phyloP scores from a whole-genome alignment of 768 basidiomycete genomes.

The Serendipita sp. region DNA sequence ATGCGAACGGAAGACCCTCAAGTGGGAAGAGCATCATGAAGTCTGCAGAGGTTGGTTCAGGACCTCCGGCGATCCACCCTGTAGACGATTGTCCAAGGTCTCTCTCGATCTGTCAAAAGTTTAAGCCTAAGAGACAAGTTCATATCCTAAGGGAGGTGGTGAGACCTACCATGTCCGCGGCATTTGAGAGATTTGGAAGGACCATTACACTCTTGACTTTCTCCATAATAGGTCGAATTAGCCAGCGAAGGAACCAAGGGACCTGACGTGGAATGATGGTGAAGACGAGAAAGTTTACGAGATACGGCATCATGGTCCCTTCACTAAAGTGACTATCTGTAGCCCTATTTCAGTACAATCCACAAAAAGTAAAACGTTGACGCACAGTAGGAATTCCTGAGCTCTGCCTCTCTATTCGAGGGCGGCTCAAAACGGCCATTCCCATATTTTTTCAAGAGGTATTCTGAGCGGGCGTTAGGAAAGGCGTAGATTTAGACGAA shows the following conservation, averaged over 20 bases:
- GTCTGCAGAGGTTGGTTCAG: constrained; percentile 27
- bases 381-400: constrained; percentile 8
- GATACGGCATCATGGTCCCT: constrained; percentile 14
- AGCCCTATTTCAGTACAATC: background rate
- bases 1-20: constrained; percentile 15
- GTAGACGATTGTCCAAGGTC: constrained; percentile 19
- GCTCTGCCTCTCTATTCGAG: constrained; percentile 5
- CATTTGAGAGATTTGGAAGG: constrained; percentile 13
- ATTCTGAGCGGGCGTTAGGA: constrained; percentile 19
- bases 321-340: constrained; percentile 15
- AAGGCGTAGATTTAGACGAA: background rate
- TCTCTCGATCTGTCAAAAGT: constrained; percentile 21
- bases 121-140: background rate
- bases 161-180: background rate
- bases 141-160: no score
- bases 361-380: constrained; percentile 11
- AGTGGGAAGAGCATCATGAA: constrained; percentile 29
- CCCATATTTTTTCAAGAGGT: constrained; percentile 27
- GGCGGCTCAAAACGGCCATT: constrained; percentile 12
- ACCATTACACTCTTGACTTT: constrained; percentile 12
- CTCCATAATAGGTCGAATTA: constrained; percentile 12
- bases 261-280: constrained; percentile 6
- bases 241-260: constrained; percentile 12
- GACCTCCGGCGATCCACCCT: constrained; percentile 23
- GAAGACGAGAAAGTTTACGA: constrained; percentile 9